Conservation (phyloP, 1,139 yeast genomes). For the Suhomyces ambrosiae region DNA sequence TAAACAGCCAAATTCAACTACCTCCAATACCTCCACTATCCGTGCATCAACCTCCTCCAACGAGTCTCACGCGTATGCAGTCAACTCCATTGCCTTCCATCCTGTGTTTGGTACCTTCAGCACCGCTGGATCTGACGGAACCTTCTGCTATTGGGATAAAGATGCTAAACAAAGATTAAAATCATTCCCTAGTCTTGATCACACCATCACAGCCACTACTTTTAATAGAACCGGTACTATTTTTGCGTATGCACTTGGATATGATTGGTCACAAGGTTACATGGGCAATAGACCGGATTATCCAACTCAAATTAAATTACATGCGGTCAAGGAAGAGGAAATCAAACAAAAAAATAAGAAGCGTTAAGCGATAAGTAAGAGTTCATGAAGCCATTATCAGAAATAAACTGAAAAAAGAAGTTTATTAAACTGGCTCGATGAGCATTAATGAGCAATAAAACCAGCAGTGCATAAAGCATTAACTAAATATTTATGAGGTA, state of each 20-base stretch:
- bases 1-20: slow-evolving; percentile 39
- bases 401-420: too few relatives aligned
- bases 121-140: slow-evolving; percentile 95
- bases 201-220: slow-evolving; percentile 73
- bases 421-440: too few relatives aligned
- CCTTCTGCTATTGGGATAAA: slow-evolving; percentile 95
- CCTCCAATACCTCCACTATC: slow-evolving; percentile 31
- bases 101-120: slow-evolving; percentile 89
- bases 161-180: slow-evolving; percentile 87
- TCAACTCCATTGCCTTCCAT: slow-evolving; percentile 82
- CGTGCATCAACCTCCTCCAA: slow-evolving; percentile 24
- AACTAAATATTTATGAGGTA: too few relatives aligned
- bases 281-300: slow-evolving; percentile 74
- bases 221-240: slow-evolving; percentile 84
- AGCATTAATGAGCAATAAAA: too few relatives aligned
- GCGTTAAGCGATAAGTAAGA: slow-evolving; percentile 1
- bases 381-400: background rate
- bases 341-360: slow-evolving; percentile 71
- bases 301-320: slow-evolving; percentile 78
- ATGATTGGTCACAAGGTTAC: slow-evolving; percentile 94
- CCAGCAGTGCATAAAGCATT: too few relatives aligned
- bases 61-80: slow-evolving; percentile 67
- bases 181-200: slow-evolving; percentile 73
- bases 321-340: slow-evolving; percentile 84
- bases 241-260: slow-evolving; percentile 89